Base-by-base conservation (phyloP, 2,329 filamentous ascomycete genomes). In the Penicillium brasilianum region DNA sequence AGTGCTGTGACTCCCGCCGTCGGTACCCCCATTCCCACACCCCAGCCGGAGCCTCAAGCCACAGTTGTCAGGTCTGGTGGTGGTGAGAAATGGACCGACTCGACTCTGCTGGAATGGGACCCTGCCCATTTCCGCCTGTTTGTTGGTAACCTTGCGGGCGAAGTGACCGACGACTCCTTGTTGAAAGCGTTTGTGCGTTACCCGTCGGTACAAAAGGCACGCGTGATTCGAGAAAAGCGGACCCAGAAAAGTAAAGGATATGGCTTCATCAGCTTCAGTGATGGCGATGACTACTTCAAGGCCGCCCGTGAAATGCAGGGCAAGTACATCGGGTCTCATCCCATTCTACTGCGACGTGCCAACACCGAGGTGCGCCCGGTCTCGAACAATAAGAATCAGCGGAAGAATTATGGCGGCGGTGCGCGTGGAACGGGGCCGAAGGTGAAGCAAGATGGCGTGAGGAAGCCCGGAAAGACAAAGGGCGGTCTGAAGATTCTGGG, bases 321-420 rank as follows among this genome's bases (percentile, higher is more conserved):
- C 70, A 98, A 99, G 81, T 99, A 99, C 79, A 98, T 99, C 74
- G 94, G 96, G 71, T 97, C 93, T 76, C 95, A 98, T 77, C 95
- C 95, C 0, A 91, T 97, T 30, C 82, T 91, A 28, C 86, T 98
- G 68, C 89, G 91, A 77, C 91, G 95, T 76, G 92, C 91, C 67
- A 96, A 90, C 68, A 97, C 94, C 6, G 93, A 98, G 77, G 92
- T 99, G 77, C 92, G 91, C 74, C 87, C 92, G 4, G 84, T 88
- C 13, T 84, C 84, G n/a, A 88, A 89, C 65, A 83, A 85, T 46
- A 86, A 86, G 68, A 88, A 87, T 71, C 89, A 90, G 60, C 85
- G 87, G 55, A 82, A 82, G 69, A 74, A 78, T 25, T 69, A 70
- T 30, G 68, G 69, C 9, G 67, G 67, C 32, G 73, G 71, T 37